Base-by-base conservation (phyloP, 2,329 filamentous ascomycete species). In the Teratosphaeria zuluensis region DNA sequence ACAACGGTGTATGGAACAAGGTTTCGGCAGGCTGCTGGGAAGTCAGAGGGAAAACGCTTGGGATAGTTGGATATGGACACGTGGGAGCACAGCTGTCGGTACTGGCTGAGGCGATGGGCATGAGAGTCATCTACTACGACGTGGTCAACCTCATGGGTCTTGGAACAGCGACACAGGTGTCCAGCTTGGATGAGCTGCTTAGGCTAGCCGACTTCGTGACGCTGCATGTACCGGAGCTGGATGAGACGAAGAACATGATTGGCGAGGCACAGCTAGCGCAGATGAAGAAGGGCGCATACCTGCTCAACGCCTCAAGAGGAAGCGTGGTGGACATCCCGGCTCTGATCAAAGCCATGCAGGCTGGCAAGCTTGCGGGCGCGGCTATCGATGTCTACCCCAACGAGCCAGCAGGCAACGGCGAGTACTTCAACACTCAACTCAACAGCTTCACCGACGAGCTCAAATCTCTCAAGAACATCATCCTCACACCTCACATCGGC, bases 81-180 rank as follows among this genome's bases (percentile, higher is more conserved):
- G 97, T 99, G 72, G 94, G 94, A 62, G 92, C 90, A 56, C 94
- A 99, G 75, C 79, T 99, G 63, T 97, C 92, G 0, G 94, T 99
- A 51, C 80, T 99, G 63, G 92, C 94, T 31, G 94, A 99, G 76
- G 86, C 92, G 28, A 96, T 99, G 91, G 94, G 94, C 55, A 96
- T 99, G 92, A 86, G 82, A 16, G 94, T 99, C 69, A 92, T 97
- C 68, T 99, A 96, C 80, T 97, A 95, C 75, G 94, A 99, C 74
- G 86, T 96, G 6, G 77, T 96, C 63, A 95, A 92, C 66, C 81
- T 97, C 66, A 99, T 99, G 94, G 88, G 89, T 52, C 78, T 99
- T 72, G 94, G 94, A 58, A 95, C 89, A 11, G 85, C 92, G 33
- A 85, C 82, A 65, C 94, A 97, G 73, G 88, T 97, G 46, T 78